Evolutionary conservation across 306 rosid species (phyloP).

Genomic region (Cicer cuneatum): DNA sequence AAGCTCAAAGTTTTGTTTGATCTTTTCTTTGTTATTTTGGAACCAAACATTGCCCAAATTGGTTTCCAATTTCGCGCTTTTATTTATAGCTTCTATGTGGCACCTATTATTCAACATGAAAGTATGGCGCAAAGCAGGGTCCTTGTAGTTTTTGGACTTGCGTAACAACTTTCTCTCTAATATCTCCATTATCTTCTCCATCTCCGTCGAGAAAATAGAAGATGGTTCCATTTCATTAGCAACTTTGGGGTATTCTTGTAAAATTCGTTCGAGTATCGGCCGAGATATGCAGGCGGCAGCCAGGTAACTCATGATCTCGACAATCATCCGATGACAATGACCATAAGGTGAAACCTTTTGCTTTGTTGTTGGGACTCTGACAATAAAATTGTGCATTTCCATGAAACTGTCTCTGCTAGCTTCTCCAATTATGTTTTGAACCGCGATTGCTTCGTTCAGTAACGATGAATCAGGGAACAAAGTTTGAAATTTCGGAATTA

Average conservation of each 20-base stretch:
- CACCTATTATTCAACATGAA: constrained; percentile 75
- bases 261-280: constrained; percentile 58
- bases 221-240: constrained; percentile 41
- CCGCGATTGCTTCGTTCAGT: constrained; percentile 73
- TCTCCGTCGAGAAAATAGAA: constrained; percentile 57
- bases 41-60: constrained; percentile 67
- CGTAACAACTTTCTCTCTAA: constrained; percentile 61
- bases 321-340: neutral
- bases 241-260: constrained; percentile 47
- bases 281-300: constrained; percentile 54
- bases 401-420: constrained; percentile 79
- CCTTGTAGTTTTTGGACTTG: constrained; percentile 58
- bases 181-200: constrained; percentile 54
- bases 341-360: neutral
- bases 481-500: constrained; percentile 67
- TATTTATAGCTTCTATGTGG: constrained; percentile 55
- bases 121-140: constrained; percentile 54
- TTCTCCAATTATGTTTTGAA: constrained; percentile 84
- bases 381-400: constrained; percentile 87
- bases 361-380: constrained; percentile 44
- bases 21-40: constrained; percentile 54
- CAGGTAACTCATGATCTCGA: neutral
- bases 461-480: constrained; percentile 67
- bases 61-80: constrained; percentile 50
- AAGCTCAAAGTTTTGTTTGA: constrained; percentile 51